Conservation (phyloP, 257 asterid species). For the Paraleonurus japonicus region DNA sequence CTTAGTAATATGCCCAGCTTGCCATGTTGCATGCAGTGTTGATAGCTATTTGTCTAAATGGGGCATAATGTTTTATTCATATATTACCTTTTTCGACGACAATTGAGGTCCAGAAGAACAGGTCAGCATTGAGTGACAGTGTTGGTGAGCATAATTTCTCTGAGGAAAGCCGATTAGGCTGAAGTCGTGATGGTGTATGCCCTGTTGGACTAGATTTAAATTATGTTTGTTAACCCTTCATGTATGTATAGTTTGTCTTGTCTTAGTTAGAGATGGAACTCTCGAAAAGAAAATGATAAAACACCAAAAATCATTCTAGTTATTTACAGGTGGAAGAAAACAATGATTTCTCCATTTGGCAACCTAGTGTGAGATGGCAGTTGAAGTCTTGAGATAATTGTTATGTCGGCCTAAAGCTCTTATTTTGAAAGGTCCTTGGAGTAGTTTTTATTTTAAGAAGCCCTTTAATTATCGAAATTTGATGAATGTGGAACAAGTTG, state of each 20-base stretch:
- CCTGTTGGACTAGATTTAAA: neutral
- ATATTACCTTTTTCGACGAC: slow-evolving; percentile 83
- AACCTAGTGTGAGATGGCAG: neutral
- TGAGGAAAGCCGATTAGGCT: neutral
- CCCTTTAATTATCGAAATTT: too few relatives aligned
- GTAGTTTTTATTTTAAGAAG: too few relatives aligned
- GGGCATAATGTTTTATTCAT: slow-evolving; percentile 30
- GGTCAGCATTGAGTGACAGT: neutral
- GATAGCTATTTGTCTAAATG: neutral
- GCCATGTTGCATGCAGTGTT: slow-evolving; percentile 21
- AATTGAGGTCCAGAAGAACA: slow-evolving; percentile 19
- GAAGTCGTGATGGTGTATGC: neutral
- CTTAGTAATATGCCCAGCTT: slow-evolving; percentile 22
- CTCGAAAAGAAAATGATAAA: neutral
- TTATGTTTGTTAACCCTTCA: neutral
- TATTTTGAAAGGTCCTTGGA: neutral
- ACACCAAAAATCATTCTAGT: neutral
- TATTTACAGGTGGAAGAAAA: neutral
- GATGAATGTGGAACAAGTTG: neutral
- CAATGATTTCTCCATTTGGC: neutral
- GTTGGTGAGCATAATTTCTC: neutral
- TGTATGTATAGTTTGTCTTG: neutral
- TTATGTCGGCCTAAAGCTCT: too few relatives aligned
- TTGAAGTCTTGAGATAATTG: neutral
- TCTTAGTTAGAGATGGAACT: neutral